A percentile compares a stretch with the other conserved stretches of the same genome.
Conservation (phyloP, 352 stramenopile species). For the Hyaloperonospora arabidopsidis region DNA sequence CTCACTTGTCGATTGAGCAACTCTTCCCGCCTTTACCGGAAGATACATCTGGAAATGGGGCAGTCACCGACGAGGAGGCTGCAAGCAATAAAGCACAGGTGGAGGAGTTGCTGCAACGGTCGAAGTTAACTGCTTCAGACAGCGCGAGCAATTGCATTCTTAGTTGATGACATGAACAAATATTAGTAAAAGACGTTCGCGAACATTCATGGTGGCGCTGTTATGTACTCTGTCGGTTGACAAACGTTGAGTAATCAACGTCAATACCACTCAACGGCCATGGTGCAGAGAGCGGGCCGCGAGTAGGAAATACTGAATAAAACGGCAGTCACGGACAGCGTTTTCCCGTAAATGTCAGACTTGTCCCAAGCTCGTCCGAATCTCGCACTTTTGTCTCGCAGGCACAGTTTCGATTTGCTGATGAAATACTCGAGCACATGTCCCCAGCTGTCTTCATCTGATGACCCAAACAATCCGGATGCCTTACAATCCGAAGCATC, state of each 20-base stretch:
- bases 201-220: background rate
- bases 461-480: slow-evolving; percentile 15
- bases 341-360: slow-evolving; percentile 3
- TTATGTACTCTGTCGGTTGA: background rate
- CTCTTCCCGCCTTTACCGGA: slow-evolving; percentile 58
- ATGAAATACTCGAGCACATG: slow-evolving; percentile 14
- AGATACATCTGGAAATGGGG: slow-evolving; percentile 24
- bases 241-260: no score
- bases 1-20: slow-evolving; percentile 55
- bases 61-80: slow-evolving; percentile 27
- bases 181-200: slow-evolving; percentile 1
- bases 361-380: slow-evolving; percentile 5
- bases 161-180: slow-evolving; percentile 36
- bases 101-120: slow-evolving; percentile 63
- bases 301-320: no score
- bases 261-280: no score
- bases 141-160: slow-evolving; percentile 47
- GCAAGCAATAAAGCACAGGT: slow-evolving; percentile 53
- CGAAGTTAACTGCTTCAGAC: slow-evolving; percentile 36
- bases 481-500: slow-evolving; percentile 8
- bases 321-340: background rate
- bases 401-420: slow-evolving; percentile 3
- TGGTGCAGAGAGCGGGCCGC: no score
- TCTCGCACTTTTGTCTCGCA: slow-evolving; percentile 3
- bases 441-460: slow-evolving; percentile 1